These are phyloP conservation scores for Fagopyrum tataricum DNA, from an alignment of 148 eudicot species.

Conservation along the genomic window DNA sequence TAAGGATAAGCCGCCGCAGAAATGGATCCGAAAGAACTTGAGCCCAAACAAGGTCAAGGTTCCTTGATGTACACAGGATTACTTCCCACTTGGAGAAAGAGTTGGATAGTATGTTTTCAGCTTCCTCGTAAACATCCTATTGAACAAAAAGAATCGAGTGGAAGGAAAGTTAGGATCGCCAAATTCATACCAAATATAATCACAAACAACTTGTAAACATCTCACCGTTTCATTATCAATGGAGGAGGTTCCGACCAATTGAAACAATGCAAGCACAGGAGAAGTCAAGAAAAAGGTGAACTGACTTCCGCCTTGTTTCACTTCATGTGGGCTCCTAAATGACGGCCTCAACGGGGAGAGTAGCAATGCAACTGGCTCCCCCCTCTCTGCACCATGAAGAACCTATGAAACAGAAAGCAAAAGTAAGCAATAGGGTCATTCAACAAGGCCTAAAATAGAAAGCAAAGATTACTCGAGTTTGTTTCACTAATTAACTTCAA, in stretches of 20 bases:
- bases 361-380: conserved; percentile 72
- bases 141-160: neutral
- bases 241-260: conserved; percentile 56
- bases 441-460: no score
- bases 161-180: no score
- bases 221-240: conserved; percentile 51
- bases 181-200: neutral
- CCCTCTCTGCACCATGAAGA: conserved; percentile 83
- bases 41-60: conserved; percentile 82
- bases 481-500: no score
- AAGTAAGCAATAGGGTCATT: no score
- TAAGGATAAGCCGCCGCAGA: conserved; percentile 81
- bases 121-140: conserved; percentile 67
- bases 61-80: conserved; percentile 55
- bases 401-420: conserved; percentile 40
- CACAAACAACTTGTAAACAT: neutral
- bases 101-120: conserved; percentile 59
- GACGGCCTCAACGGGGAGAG: conserved; percentile 76
- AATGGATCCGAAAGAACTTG: conserved; percentile 85
- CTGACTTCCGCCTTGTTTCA: conserved; percentile 61
- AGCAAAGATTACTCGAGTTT: no score
- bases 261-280: conserved; percentile 89
- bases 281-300: conserved; percentile 85
- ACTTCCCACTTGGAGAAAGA: conserved; percentile 88
- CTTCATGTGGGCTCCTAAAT: conserved; percentile 44